A percentile compares a stretch with the other conserved stretches of the same genome.
phyloP scores from a whole-genome alignment of 176 grass and related monocot species.

The Aegilops sharonensis region DNA sequence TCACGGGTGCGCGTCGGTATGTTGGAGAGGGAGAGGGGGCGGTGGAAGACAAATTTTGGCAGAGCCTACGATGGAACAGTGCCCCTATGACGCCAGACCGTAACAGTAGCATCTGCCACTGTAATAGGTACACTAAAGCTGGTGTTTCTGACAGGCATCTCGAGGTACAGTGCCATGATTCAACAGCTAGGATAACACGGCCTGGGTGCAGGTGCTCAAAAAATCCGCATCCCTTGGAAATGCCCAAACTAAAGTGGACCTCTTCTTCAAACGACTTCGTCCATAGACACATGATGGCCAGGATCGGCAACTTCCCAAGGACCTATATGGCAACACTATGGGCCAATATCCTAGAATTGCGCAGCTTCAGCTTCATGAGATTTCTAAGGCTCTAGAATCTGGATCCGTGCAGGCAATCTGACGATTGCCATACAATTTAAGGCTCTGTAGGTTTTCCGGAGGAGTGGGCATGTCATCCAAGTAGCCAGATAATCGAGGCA shows the following conservation, averaged over 20 bases:
- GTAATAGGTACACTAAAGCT: too few species aligned
- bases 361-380: not conserved
- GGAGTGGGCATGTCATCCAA: not conserved
- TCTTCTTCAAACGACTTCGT: not conserved
- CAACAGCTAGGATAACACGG: too few species aligned
- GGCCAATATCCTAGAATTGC: not conserved
- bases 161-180: too few species aligned
- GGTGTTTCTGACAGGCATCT: too few species aligned
- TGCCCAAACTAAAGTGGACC: not conserved
- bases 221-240: not conserved
- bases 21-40: too few species aligned
- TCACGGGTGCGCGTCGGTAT: too few species aligned
- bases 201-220: too few species aligned
- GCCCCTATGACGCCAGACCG: too few species aligned
- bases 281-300: not conserved
- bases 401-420: not conserved
- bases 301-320: not conserved
- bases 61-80: too few species aligned
- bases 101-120: too few species aligned
- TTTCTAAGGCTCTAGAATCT: not conserved
- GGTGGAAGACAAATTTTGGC: too few species aligned
- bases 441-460: not conserved
- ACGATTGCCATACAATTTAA: not conserved
- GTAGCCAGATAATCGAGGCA: not conserved
- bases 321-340: not conserved